Base-by-base conservation (phyloP, 73 alveolate genomes). In the Paramecium biaurelia region DNA sequence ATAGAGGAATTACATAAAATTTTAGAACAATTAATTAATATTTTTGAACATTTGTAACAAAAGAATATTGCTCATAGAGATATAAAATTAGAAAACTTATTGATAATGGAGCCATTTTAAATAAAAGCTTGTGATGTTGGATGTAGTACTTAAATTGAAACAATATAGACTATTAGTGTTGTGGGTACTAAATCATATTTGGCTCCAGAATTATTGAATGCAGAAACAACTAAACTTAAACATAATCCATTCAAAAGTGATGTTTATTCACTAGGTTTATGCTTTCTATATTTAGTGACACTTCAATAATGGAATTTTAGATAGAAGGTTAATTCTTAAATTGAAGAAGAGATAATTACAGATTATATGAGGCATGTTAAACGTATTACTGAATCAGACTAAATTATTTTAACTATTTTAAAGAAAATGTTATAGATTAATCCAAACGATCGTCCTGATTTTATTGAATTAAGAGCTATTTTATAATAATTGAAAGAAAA, bases 21-120 rank as follows among this genome's bases (percentile, higher is more conserved):
- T 63, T 63, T 63, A 26, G 84, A 63, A 63, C 88, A 96, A 82
- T 85, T 97, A 26, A 76, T 96, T 1, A 76, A 82, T 5, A 98
- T 96, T 56, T 30, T 96, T 56, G 92, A 93, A 57, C 95, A 96
- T 90, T 53, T 97, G 5, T 98, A 97, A 68, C 92, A 92, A 34
- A 76, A 92, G 58, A 94, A 94, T 30, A 92, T 96, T 74, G 94
- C 94, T 26, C 98, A 97, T 87, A 57, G 99, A 85, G 99, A 97
- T 89, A 68, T 97, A 35, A 97, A 97, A 86, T 97, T 97, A 14
- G 99, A 97, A 92, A 97, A 97, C 79, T 57, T 94, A 35, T 58
- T 94, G 58, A 85, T 94, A 21, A 79, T 72, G 35, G 70, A 85
- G 11, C 67, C 57, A 32, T 49, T 57, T 53, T 26, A 49, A 35